Percentiles rank a stretch among this genome's conserved stretches.
These are phyloP conservation scores for Rugonectria rugulosa DNA, from an alignment of 2,329 filamentous ascomycete genomes.

Conservation along the genomic window DNA sequence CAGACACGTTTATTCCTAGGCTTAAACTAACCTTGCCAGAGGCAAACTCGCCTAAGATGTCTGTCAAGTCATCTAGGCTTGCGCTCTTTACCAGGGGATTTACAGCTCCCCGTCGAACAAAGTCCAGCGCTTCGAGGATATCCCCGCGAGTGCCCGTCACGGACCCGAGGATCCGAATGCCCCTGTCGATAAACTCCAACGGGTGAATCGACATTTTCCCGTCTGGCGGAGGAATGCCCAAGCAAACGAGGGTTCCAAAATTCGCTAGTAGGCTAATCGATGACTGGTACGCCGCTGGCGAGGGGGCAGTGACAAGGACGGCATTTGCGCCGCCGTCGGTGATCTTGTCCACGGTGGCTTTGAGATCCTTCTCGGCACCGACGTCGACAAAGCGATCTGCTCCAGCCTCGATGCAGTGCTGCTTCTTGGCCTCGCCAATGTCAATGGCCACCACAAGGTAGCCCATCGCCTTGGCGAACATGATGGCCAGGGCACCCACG, in stretches of 20 bases:
- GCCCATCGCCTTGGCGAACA: constrained; percentile 52
- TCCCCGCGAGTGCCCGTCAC: constrained; percentile 48
- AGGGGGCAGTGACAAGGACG: constrained; percentile 44
- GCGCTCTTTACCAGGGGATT: constrained; percentile 26
- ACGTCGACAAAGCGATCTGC: constrained; percentile 50
- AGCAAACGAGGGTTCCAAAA: constrained; percentile 50
- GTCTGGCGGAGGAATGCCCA: constrained; percentile 44
- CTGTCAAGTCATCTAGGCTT: constrained; percentile 9
- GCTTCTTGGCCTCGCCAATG: constrained; percentile 41
- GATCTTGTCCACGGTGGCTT: neutral
- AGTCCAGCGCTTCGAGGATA: constrained; percentile 50
- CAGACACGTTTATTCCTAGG: neutral
- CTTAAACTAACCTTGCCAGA: neutral
- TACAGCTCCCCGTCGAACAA: constrained; percentile 40
- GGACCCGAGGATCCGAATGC: constrained; percentile 45
- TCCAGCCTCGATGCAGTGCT: constrained; percentile 38
- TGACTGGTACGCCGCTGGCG: constrained; percentile 43
- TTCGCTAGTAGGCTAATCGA: constrained; percentile 36
- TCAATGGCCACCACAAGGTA: constrained; percentile 50
- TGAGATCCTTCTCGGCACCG: constrained; percentile 17
- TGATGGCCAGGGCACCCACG: constrained; percentile 48
- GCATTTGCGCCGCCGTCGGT: constrained; percentile 32
- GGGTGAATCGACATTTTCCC: constrained; percentile 44
- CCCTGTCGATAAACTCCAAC: constrained; percentile 44
- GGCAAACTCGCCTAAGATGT: neutral